A percentile compares a stretch with the other conserved stretches of the same genome.
These are phyloP conservation scores for Geranium incanum DNA, from an alignment of 441 rosid species.

Conservation along the genomic window DNA sequence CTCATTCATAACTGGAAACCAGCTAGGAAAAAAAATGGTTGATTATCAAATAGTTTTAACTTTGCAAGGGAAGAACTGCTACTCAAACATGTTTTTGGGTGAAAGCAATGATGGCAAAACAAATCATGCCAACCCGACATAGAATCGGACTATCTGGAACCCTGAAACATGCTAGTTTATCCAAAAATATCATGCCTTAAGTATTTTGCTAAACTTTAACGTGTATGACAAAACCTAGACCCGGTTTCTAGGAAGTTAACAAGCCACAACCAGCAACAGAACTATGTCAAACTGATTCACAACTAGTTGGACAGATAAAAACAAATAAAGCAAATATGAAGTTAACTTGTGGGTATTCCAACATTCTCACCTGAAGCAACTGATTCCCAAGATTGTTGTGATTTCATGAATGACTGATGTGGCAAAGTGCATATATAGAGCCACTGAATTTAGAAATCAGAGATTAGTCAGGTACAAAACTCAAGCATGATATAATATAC, in stretches of 20 bases:
- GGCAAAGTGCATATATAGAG: slow-evolving; percentile 76
- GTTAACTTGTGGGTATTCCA: slow-evolving; percentile 5
- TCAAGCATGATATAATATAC: background rate
- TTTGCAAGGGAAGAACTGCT: background rate
- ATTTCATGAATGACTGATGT: slow-evolving; percentile 89
- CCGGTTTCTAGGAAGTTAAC: background rate
- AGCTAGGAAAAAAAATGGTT: background rate
- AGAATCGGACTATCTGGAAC: background rate
- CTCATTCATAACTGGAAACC: background rate
- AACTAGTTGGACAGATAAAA: background rate
- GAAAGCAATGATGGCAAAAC: background rate
- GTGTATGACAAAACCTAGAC: background rate
- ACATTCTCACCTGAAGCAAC: slow-evolving; percentile 80
- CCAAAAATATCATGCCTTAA: background rate
- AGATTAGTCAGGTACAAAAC: slow-evolving; percentile 19
- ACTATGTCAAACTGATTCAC: background rate
- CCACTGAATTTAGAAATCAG: slow-evolving; percentile 35
- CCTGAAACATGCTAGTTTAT: background rate
- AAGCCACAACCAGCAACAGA: background rate
- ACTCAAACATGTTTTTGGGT: background rate
- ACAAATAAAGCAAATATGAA: background rate
- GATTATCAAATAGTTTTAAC: background rate
- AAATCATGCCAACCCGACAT: slow-evolving; percentile 3
- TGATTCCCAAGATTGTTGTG: slow-evolving; percentile 80
- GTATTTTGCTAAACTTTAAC: too few relatives aligned